A percentile compares a stretch with the other conserved stretches of the same genome.
phyloP scores from a whole-genome alignment of 768 basidiomycete genomes.

The Boletales sp. region DNA sequence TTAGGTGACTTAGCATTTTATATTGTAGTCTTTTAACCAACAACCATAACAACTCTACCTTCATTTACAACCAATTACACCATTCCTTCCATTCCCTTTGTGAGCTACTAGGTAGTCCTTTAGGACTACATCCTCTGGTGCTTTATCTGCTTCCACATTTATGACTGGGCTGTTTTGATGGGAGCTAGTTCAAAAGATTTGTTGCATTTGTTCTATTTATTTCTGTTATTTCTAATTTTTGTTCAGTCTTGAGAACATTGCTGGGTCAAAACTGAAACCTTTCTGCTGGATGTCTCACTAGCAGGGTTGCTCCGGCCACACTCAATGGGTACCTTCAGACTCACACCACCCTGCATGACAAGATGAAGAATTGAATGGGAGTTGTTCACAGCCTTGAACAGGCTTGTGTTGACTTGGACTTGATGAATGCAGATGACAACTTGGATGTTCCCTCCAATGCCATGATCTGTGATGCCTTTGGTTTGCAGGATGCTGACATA shows the following conservation, averaged over 20 bases:
- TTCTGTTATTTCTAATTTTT: not conserved
- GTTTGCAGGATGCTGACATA: not conserved
- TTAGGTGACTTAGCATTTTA: no score
- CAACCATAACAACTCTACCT: no score
- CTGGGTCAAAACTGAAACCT: conserved; percentile 13
- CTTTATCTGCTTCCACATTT: no score
- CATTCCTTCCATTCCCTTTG: no score
- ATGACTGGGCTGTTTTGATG: conserved; percentile 7
- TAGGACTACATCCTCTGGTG: no score
- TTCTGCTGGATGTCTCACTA: conserved; percentile 16
- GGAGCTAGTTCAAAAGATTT: conserved; percentile 17
- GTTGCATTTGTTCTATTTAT: not conserved
- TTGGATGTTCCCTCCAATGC: conserved; percentile 3
- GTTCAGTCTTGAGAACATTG: conserved; percentile 18
- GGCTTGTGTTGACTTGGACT: no score
- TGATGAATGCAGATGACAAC: not conserved
- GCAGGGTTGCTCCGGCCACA: conserved; percentile 8
- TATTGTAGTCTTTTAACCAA: no score
- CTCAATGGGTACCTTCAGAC: conserved; percentile 12
- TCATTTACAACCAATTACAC: no score
- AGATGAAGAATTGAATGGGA: conserved; percentile 10
- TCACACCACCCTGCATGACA: conserved; percentile 8
- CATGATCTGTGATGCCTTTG: conserved; percentile 1
- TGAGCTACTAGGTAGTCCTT: no score
- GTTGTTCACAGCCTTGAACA: conserved; percentile 1